A percentile compares a stretch with the other conserved stretches of the same genome.
Conservation (phyloP, 441 rosid genomes). For the Gossypium aridum region DNA sequence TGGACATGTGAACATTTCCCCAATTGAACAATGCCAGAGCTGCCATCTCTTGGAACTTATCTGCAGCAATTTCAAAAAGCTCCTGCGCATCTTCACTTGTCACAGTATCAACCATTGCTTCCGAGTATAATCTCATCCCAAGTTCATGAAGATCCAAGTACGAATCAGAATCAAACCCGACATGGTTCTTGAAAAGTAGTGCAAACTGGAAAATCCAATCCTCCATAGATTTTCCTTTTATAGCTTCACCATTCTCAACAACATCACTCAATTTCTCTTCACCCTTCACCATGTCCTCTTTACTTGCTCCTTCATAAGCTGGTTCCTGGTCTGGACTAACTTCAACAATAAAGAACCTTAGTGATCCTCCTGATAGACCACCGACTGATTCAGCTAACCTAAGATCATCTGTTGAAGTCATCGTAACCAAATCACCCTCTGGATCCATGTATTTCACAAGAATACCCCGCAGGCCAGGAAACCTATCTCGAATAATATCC, state of each 20-base stretch:
- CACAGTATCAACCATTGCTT: slow-evolving; percentile 88
- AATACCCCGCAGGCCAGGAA: slow-evolving; percentile 60
- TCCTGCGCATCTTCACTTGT: slow-evolving; percentile 86
- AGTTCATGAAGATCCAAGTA: slow-evolving; percentile 88
- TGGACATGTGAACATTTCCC: slow-evolving; percentile 96
- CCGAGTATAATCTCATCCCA: slow-evolving; percentile 88
- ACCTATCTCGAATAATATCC: slow-evolving; percentile 71
- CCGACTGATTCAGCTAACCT: slow-evolving; percentile 55
- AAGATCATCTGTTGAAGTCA: slow-evolving; percentile 80
- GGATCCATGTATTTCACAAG: slow-evolving; percentile 73
- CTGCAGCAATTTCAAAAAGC: slow-evolving; percentile 73
- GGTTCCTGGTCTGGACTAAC: slow-evolving; percentile 76
- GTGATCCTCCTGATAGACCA: slow-evolving; percentile 52
- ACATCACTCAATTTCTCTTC: slow-evolving; percentile 24
- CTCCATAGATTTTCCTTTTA: slow-evolving; percentile 43
- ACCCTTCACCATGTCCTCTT: slow-evolving; percentile 24
- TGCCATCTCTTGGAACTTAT: slow-evolving; percentile 95
- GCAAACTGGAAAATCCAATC: slow-evolving; percentile 92
- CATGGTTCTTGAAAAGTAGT: slow-evolving; percentile 77
- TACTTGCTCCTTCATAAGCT: slow-evolving; percentile 39
- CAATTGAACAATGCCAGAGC: slow-evolving; percentile 92
- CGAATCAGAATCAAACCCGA: slow-evolving; percentile 90
- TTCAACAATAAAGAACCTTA: slow-evolving; percentile 67
- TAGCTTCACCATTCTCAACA: slow-evolving; percentile 44
- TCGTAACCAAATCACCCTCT: slow-evolving; percentile 91